Base-by-base conservation (phyloP, 306 rosid species). In the Vachellia pachyceras region DNA sequence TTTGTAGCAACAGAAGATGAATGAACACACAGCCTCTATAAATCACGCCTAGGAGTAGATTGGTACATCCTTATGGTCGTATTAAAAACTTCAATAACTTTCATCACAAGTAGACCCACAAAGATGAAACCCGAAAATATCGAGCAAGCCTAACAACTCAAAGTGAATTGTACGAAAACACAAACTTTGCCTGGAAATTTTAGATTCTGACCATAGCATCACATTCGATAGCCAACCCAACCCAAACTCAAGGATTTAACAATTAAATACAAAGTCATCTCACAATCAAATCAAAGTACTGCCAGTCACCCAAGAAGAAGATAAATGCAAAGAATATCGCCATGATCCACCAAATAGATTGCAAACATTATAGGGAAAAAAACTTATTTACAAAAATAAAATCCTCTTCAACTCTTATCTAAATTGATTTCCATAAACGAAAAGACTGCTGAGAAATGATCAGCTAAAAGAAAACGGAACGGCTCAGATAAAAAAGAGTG, bases 201-300 rank as follows among this genome's bases (percentile, higher is more conserved):
- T 42, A 66, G 12, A 82, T 57, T 75, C 76, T 44, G 40, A 66
- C 18, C 69, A 47, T 57, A 41, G 12, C 72, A 80, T 47, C 23
- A 33, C 12, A 42, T 14, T n/a, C 33, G 67, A 70, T 54, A 83
- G 54, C 23, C 70, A 77, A 69, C 33, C 29, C n/a, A n/a, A n/a
- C 72, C 75, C 50, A 63, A 77, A 55, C n/a, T 60, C 85, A 78
- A 18, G 54, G 61, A 44, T 60, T 61, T 39, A 80, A 41, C 20
- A 2, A 58, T 46, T 49, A 68, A 17, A 76, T 20, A 69, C 70
- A 60, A 79, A 84, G 49, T 2, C 52, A 52, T 47, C 47, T 17
- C 49, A 60, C 41, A 44, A 45, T 33, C 10, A 41, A 42, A 9
- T 18, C 6, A 49, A 49, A 79, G n/a, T 18, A 54, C 18, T 8